These are phyloP conservation scores for Aspergillus unguis DNA, from an alignment of 2,329 filamentous ascomycete genomes.

Conservation along the genomic window DNA sequence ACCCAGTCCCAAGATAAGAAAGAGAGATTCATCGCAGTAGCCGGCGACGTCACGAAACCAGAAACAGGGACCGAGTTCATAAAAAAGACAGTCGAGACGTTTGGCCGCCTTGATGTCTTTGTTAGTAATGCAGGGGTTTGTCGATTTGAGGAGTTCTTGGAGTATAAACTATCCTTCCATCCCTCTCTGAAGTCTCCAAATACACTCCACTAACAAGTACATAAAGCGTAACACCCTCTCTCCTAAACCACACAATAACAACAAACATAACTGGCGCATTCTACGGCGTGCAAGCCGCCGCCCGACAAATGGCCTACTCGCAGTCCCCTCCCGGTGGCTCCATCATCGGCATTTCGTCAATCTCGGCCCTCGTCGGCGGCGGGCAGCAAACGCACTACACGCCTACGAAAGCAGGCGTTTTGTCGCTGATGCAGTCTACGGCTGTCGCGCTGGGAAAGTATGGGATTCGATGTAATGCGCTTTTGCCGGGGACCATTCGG, in stretches of 20 bases:
- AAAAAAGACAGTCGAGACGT: slow-evolving; percentile 56
- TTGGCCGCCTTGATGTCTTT: slow-evolving; percentile 66
- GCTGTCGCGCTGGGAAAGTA: slow-evolving; percentile 75
- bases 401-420: slow-evolving; percentile 78
- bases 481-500: slow-evolving; percentile 77
- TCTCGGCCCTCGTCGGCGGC: slow-evolving; percentile 57
- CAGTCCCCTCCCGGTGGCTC: slow-evolving; percentile 67
- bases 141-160: slow-evolving; percentile 81
- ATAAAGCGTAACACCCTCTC: slow-evolving; percentile 63
- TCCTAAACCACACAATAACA: slow-evolving; percentile 68
- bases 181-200: not conserved
- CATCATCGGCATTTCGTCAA: slow-evolving; percentile 57
- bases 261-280: slow-evolving; percentile 89
- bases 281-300: slow-evolving; percentile 80
- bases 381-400: slow-evolving; percentile 81
- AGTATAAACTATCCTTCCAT: slow-evolving; percentile 44
- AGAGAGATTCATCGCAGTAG: slow-evolving; percentile 59
- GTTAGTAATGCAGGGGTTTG: slow-evolving; percentile 88
- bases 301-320: slow-evolving; percentile 76
- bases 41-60: slow-evolving; percentile 74
- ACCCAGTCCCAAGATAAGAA: slow-evolving; percentile 2
- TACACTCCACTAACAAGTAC: not conserved
- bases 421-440: slow-evolving; percentile 77
- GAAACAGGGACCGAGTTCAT: slow-evolving; percentile 69
- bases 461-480: slow-evolving; percentile 75